These are phyloP conservation scores for Malassezia slooffiae DNA, from an alignment of 1,284 basidiomycete genomes.

Conservation along the genomic window DNA sequence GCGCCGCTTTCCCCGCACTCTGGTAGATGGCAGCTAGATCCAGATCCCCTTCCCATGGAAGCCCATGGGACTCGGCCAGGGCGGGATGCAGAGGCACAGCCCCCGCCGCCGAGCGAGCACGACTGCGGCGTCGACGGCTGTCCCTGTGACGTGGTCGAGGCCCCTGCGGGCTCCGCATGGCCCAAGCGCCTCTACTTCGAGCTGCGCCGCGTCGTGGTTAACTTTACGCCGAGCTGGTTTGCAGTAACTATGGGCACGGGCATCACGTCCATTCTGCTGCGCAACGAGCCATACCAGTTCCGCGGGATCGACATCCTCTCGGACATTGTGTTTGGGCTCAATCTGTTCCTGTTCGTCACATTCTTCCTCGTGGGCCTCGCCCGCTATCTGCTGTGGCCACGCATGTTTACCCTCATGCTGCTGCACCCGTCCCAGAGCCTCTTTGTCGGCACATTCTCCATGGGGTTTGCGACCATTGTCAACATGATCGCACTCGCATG, in stretches of 20 bases:
- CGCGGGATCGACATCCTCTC: slow-evolving; percentile 47
- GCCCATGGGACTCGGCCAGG: too few species aligned
- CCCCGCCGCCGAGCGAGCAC: too few species aligned
- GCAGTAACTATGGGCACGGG: slow-evolving; percentile 49
- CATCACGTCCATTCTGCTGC: slow-evolving; percentile 49
- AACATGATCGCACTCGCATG: slow-evolving; percentile 51
- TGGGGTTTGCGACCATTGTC: slow-evolving; percentile 61
- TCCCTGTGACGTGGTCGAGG: too few species aligned
- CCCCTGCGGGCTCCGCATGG: too few species aligned
- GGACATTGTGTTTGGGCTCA: slow-evolving; percentile 57
- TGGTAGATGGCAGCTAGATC: too few species aligned
- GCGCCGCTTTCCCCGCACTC: too few species aligned
- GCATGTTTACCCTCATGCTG: slow-evolving; percentile 54
- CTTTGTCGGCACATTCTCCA: slow-evolving; percentile 60
- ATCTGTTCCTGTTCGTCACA: slow-evolving; percentile 56
- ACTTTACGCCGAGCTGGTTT: slow-evolving; percentile 35
- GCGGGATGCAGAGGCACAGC: too few species aligned
- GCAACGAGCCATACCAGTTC: slow-evolving; percentile 50
- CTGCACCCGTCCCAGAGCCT: slow-evolving; percentile 58
- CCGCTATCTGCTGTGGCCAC: slow-evolving; percentile 55
- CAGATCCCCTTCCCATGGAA: too few species aligned
- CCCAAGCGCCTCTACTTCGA: too few species aligned
- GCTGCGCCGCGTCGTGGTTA: too few species aligned
- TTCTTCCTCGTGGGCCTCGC: slow-evolving; percentile 49
- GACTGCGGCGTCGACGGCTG: too few species aligned